Percentiles rank a stretch among this genome's conserved stretches.
phyloP scores from a whole-genome alignment of 345 rosid species.

The Fremontodendron californicum region DNA sequence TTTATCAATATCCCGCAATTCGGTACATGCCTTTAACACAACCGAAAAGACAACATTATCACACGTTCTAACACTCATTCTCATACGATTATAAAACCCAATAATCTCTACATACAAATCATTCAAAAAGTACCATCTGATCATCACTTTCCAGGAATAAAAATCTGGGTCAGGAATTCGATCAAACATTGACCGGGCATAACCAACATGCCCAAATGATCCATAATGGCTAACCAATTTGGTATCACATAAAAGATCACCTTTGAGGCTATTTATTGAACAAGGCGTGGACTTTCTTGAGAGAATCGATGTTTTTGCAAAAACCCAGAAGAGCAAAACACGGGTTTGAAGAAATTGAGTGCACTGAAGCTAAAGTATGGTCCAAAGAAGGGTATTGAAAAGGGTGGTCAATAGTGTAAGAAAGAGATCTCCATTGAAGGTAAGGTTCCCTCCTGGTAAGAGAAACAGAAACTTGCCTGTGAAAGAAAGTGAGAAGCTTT shows the following conservation, averaged over 20 bases:
- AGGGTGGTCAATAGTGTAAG: conserved; percentile 15
- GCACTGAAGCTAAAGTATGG: conserved; percentile 18
- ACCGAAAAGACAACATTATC: conserved; percentile 57
- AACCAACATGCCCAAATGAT: conserved; percentile 36
- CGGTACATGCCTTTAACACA: conserved; percentile 68
- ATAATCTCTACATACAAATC: conserved; percentile 36
- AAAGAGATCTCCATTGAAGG: conserved; percentile 21
- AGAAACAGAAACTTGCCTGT: conserved; percentile 11
- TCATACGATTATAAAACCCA: conserved; percentile 35
- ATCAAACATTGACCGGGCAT: conserved; percentile 74
- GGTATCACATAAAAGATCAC: conserved; percentile 44
- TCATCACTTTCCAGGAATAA: conserved; percentile 67
- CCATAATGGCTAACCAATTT: conserved; percentile 65
- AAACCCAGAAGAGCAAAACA: conserved; percentile 38
- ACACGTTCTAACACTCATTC: conserved; percentile 16
- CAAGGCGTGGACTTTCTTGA: conserved; percentile 42
- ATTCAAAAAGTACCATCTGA: conserved; percentile 60
- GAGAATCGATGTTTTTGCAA: conserved; percentile 42
- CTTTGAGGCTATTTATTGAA: conserved; percentile 42
- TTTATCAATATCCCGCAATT: conserved; percentile 40
- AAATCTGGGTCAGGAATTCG: conserved; percentile 61
- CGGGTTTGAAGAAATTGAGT: conserved; percentile 26
- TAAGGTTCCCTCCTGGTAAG: conserved; percentile 10
- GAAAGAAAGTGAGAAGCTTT: conserved; percentile 14
- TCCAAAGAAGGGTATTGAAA: neutral